A percentile compares a stretch with the other conserved stretches of the same genome.
Evolutionary conservation across 345 rosid species (phyloP).

Genomic region (Crucihimalaya himalaica): DNA sequence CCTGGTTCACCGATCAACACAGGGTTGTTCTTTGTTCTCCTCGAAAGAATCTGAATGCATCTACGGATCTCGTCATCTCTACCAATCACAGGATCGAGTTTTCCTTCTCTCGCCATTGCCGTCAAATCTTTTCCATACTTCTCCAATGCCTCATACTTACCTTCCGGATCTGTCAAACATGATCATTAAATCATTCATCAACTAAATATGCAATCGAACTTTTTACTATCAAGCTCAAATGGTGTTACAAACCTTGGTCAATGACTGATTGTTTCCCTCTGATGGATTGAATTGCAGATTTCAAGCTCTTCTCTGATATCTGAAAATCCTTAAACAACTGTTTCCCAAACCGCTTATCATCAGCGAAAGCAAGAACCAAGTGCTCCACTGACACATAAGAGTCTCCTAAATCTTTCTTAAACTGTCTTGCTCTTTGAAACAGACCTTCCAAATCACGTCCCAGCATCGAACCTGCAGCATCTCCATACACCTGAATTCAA

Average conservation of each 20-base stretch:
- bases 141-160: constrained; percentile 93
- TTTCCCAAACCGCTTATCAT: constrained; percentile 90
- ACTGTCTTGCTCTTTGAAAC: constrained; percentile 76
- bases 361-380: constrained; percentile 79
- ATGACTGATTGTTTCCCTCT: constrained; percentile 97
- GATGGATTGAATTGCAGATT: constrained; percentile 82
- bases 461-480: constrained; percentile 87
- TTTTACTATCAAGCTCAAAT: neutral
- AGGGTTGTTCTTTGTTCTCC: constrained; percentile 99
- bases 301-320: constrained; percentile 61
- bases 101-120: constrained; percentile 95
- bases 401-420: constrained; percentile 88
- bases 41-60: constrained; percentile 95
- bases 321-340: constrained; percentile 85
- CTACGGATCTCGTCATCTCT: constrained; percentile 99
- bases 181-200: neutral
- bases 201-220: neutral
- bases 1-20: constrained; percentile 99
- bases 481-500: constrained; percentile 72
- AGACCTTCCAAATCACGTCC: constrained; percentile 93
- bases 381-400: constrained; percentile 95
- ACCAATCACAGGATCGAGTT: constrained; percentile 97
- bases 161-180: constrained; percentile 81
- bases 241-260: constrained; percentile 69
- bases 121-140: constrained; percentile 98